These are phyloP conservation scores for Trichosporon inkin DNA, from an alignment of 1,284 basidiomycete genomes.

Conservation along the genomic window DNA sequence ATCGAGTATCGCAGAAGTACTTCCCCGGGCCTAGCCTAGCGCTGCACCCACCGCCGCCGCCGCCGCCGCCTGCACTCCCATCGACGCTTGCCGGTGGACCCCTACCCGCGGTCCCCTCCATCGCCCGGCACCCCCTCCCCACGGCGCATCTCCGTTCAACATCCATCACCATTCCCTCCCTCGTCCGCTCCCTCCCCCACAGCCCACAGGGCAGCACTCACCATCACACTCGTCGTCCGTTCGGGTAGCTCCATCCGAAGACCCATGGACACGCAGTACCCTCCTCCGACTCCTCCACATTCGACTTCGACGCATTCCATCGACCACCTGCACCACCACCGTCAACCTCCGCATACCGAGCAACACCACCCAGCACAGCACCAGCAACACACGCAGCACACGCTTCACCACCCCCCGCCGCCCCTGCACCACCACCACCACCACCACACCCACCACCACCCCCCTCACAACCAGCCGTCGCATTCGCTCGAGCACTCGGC, in stretches of 20 bases:
- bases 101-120: neutral
- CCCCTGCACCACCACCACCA: neutral
- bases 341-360: neutral
- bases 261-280: conserved; percentile 18
- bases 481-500: neutral
- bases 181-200: conserved; percentile 8
- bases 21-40: no score
- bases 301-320: conserved; percentile 8
- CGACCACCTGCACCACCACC: conserved; percentile 7
- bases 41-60: neutral
- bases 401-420: neutral
- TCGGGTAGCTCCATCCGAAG: conserved; percentile 14
- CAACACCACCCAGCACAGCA: neutral
- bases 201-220: conserved; percentile 1
- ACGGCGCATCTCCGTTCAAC: no score
- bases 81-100: no score
- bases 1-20: no score
- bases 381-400: no score
- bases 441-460: neutral
- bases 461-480: neutral
- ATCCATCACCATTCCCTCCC: conserved; percentile 9
- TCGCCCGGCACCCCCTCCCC: no score
- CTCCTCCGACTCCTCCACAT: conserved; percentile 10
- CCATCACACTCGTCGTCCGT: conserved; percentile 11
- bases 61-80: neutral